These are phyloP conservation scores for Russula lepida DNA, from an alignment of 768 basidiomycete genomes.

Conservation along the genomic window DNA sequence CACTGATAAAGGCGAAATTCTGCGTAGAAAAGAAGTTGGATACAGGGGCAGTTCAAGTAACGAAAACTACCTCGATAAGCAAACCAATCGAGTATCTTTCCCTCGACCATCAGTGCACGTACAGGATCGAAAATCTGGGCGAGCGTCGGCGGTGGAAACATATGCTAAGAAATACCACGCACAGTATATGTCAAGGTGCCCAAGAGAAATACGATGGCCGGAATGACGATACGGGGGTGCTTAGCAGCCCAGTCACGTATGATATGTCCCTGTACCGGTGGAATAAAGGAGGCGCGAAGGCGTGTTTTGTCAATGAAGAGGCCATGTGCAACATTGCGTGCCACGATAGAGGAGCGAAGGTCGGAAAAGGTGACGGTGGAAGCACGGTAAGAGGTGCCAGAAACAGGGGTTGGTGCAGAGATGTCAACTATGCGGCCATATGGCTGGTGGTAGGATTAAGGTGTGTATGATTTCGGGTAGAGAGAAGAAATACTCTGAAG, in stretches of 20 bases:
- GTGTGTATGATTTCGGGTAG: neutral
- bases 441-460: conserved; percentile 38
- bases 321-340: conserved; percentile 76
- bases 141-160: conserved; percentile 1
- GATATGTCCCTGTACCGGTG: conserved; percentile 54
- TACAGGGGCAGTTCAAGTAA: neutral
- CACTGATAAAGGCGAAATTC: conserved; percentile 71
- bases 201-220: conserved; percentile 77
- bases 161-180: conserved; percentile 21
- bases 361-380: conserved; percentile 55
- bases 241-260: conserved; percentile 71
- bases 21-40: conserved; percentile 28
- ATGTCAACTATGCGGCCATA: conserved; percentile 77
- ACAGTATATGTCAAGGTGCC: conserved; percentile 87
- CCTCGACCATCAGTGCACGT: conserved; percentile 73
- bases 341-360: conserved; percentile 64
- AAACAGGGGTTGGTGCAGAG: conserved; percentile 46
- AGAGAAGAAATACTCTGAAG: conserved; percentile 49
- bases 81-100: conserved; percentile 78
- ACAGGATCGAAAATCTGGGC: conserved; percentile 86
- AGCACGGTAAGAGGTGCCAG: conserved; percentile 59
- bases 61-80: conserved; percentile 55
- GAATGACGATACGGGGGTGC: conserved; percentile 83
- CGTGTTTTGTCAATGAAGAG: conserved; percentile 34
- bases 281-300: conserved; percentile 51